These are phyloP conservation scores for Pythium coloratum DNA, from an alignment of 352 stramenopile species.

Conservation along the genomic window DNA sequence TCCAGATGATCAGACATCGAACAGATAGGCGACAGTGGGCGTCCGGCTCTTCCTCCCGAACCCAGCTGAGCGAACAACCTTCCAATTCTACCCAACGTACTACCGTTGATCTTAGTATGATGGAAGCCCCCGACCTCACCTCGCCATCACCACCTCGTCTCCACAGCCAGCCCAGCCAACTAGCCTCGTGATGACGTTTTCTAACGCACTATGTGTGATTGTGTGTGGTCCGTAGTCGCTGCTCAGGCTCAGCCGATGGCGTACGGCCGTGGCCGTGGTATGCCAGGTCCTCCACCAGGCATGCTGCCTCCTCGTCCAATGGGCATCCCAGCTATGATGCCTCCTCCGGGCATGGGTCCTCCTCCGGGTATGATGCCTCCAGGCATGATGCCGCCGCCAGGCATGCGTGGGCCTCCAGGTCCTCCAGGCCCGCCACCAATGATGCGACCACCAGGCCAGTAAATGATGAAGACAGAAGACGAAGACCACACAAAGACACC, in stretches of 20 bases:
- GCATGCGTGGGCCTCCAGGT: constrained; percentile 49
- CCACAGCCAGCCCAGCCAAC: neutral
- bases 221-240: constrained; percentile 43
- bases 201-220: constrained; percentile 9
- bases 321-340: constrained; percentile 76
- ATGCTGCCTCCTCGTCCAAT: constrained; percentile 46
- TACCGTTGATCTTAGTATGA: constrained; percentile 90
- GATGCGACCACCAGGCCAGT: constrained; percentile 79
- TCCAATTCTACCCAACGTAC: constrained; percentile 47
- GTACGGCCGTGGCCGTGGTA: constrained; percentile 79
- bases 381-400: constrained; percentile 74
- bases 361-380: constrained; percentile 50
- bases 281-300: constrained; percentile 58
- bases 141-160: constrained; percentile 2
- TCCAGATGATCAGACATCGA: constrained; percentile 83
- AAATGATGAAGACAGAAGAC: constrained; percentile 22
- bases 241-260: constrained; percentile 78
- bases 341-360: constrained; percentile 59
- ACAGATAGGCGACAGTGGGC: constrained; percentile 82
- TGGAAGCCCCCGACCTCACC: constrained; percentile 34
- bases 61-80: constrained; percentile 52
- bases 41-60: constrained; percentile 70
- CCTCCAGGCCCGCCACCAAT: constrained; percentile 48
- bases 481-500: neutral
- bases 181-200: neutral